Conservation (phyloP, 208 protist genomes). For the Trypanosoma vivax region DNA sequence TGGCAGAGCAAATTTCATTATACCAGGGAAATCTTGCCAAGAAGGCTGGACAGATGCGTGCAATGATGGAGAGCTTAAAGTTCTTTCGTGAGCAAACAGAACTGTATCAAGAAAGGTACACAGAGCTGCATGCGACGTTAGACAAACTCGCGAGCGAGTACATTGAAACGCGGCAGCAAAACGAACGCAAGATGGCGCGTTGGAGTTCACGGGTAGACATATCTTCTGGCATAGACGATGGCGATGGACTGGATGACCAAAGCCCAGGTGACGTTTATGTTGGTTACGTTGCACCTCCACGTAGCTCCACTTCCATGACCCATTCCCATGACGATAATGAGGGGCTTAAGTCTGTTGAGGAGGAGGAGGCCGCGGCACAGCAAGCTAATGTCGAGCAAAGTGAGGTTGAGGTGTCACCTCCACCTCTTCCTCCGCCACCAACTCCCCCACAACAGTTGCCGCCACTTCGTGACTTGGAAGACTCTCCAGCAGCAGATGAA, state of each 20-base stretch:
- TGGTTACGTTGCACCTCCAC: constrained; percentile 41
- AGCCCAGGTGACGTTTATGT: constrained; percentile 21
- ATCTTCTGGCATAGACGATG: background rate
- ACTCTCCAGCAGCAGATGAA: too few relatives aligned
- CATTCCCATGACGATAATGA: too few relatives aligned
- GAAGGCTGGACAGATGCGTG: constrained; percentile 90
- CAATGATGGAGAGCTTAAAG: constrained; percentile 67
- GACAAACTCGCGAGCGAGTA: constrained; percentile 48
- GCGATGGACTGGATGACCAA: background rate
- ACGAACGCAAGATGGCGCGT: background rate
- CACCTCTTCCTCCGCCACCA: too few relatives aligned
- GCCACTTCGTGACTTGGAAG: too few relatives aligned
- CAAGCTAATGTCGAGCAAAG: too few relatives aligned
- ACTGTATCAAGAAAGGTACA: constrained; percentile 54
- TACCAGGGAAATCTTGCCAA: constrained; percentile 91
- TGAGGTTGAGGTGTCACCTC: too few relatives aligned
- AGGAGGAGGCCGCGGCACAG: too few relatives aligned
- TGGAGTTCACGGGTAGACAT: background rate
- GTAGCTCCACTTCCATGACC: too few relatives aligned
- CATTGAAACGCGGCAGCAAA: constrained; percentile 6
- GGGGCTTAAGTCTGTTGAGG: too few relatives aligned
- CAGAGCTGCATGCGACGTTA: constrained; percentile 58
- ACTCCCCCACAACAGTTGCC: too few relatives aligned
- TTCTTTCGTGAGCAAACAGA: constrained; percentile 84
- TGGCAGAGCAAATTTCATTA: constrained; percentile 92